Conservation (phyloP, 2,329 filamentous ascomycete species). For the Pseudopithomyces maydicus region DNA sequence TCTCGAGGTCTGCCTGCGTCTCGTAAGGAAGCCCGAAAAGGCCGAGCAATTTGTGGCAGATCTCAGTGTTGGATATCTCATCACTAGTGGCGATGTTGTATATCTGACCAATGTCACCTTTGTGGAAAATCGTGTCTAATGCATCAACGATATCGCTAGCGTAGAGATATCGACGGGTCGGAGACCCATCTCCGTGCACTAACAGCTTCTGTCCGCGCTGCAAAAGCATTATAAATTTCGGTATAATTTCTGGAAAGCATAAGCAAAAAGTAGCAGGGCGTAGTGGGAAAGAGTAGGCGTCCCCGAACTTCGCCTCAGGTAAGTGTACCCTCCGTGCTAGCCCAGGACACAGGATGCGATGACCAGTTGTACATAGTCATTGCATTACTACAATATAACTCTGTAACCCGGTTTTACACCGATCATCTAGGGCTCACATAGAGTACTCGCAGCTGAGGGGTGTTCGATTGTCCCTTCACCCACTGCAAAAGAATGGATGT, state of each 20-base stretch:
- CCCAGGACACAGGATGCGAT: no score
- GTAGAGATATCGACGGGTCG: slow-evolving; percentile 76
- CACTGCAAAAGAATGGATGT: no score
- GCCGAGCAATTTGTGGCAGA: slow-evolving; percentile 69
- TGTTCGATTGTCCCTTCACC: no score
- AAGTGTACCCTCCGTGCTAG: no score
- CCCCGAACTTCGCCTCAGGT: no score
- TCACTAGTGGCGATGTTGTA: slow-evolving; percentile 84
- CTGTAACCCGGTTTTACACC: no score
- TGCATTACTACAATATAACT: no score
- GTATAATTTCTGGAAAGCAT: slow-evolving; percentile 72
- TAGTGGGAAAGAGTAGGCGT: no score
- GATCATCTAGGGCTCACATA: no score
- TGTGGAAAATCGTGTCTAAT: slow-evolving; percentile 83
- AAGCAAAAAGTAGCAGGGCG: slow-evolving; percentile 4
- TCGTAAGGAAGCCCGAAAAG: slow-evolving; percentile 60
- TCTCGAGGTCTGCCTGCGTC: slow-evolving; percentile 56
- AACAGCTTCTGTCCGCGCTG: slow-evolving; percentile 69
- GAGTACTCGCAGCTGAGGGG: no score
- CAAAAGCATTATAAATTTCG: slow-evolving; percentile 77
- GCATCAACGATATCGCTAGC: slow-evolving; percentile 81
- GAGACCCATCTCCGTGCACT: slow-evolving; percentile 76
- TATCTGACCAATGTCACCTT: slow-evolving; percentile 72
- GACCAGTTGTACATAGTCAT: no score
- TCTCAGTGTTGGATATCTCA: slow-evolving; percentile 74